These are phyloP conservation scores for Tricholomella constricta DNA, from an alignment of 768 basidiomycete species.

Conservation along the genomic window DNA sequence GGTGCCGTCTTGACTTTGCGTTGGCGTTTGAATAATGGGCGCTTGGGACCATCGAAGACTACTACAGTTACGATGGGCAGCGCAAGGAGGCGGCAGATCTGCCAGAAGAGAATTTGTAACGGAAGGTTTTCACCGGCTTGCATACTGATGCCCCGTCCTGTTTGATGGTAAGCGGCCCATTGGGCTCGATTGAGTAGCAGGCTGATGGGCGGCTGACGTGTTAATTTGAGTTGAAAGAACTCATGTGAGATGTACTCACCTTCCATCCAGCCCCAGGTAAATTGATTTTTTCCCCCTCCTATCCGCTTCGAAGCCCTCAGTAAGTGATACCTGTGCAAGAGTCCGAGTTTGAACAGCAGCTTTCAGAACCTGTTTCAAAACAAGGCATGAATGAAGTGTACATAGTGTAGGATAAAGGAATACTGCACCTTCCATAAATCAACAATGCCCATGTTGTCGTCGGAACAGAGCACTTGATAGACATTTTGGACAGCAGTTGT, in stretches of 20 bases:
- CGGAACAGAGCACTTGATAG: too few relatives aligned
- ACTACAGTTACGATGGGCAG: background rate
- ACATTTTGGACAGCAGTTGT: too few relatives aligned
- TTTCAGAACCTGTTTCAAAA: background rate
- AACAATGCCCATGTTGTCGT: background rate
- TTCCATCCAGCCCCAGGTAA: background rate
- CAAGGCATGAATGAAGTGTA: background rate
- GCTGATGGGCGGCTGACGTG: too few relatives aligned
- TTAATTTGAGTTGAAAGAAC: too few relatives aligned
- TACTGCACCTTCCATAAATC: slow-evolving; percentile 2
- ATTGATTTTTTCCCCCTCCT: background rate
- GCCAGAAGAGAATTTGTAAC: background rate
- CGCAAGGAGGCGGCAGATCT: background rate
- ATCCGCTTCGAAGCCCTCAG: background rate
- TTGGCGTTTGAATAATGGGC: background rate
- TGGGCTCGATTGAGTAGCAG: slow-evolving; percentile 2
- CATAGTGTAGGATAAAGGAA: background rate
- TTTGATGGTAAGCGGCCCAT: slow-evolving; percentile 3
- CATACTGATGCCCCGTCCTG: background rate
- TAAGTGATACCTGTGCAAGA: background rate
- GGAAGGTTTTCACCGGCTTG: background rate
- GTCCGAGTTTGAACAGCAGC: background rate
- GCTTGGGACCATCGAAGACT: background rate
- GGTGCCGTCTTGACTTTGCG: background rate
- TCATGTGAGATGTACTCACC: background rate